Evolutionary conservation across 2,329 filamentous ascomycete species (phyloP), one percentile per base, ranked within the genome.

Genomic region (Alternaria ethzedia): DNA sequence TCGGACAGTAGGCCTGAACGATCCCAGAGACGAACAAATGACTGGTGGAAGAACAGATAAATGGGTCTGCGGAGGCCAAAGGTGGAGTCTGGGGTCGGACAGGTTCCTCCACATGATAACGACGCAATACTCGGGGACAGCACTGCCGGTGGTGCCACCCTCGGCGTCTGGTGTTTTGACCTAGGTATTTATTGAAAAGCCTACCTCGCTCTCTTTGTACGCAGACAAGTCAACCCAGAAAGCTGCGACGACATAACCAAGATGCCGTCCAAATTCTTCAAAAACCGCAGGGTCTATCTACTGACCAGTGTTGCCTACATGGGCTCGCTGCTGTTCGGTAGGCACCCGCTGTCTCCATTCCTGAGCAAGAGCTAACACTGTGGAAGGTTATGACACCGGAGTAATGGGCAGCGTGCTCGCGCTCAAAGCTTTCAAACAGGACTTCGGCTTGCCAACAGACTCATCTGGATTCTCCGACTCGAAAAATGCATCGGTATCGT

Each of bases 351-450:
- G 28, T 10, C 4, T 32, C 11, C 8, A 2, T 21, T 15, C 20
- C 4, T 28, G 11, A 6, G 41, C 21, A 21, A 52, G 4, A 15
- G 45, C 56, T 63, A 12, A 63, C 28, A 44, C 12, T 10, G 21
- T 12, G 5, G 21, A 15, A 63, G 60, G 60, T 54, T 63, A 63
- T 30, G 60, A 63, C 20, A 63, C 60, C 6, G 60, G 60, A 55
- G 60, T 63, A 15, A 63, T 63, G 60, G 60, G 56, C 36, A 63
- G 60, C 26, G 56, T 59, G 13, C 56, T 63, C n/a, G 60, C 60
- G 23, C 60, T 63, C 44, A 50, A 63, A 17, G 57, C 60, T 46
- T 63, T 63, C 32, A 63, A 63, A 26, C n/a, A 41, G 8, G 60
- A 63, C 26, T 63, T 63, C 13, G 60, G 60, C n/a, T n/a, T 63